Conservation (phyloP, 2,329 filamentous ascomycete species). For the Trichoderma endophyticum region DNA sequence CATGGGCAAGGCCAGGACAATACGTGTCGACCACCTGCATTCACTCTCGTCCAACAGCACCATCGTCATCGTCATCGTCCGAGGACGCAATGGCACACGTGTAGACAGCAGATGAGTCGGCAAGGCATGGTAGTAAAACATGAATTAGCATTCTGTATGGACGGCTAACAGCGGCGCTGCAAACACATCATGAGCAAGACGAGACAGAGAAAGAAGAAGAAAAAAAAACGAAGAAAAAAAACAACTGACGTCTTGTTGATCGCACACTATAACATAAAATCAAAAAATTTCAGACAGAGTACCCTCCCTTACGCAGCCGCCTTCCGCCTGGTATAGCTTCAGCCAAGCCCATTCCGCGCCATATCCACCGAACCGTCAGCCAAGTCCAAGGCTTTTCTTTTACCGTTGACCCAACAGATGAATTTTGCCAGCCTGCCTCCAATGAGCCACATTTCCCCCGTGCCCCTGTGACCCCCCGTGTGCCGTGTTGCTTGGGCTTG, state of each 20-base stretch:
- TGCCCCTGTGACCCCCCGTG: background rate
- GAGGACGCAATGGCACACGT: background rate
- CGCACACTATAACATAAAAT: slow-evolving; percentile 4
- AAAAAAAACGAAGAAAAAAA: background rate
- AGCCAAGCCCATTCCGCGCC: slow-evolving; percentile 12
- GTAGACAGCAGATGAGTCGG: background rate
- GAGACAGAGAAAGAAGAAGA: background rate
- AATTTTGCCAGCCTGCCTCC: slow-evolving; percentile 1
- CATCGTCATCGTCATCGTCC: background rate
- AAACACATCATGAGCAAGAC: background rate
- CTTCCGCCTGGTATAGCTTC: background rate
- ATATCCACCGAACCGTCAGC: slow-evolving; percentile 7
- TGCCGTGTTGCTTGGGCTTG: background rate
- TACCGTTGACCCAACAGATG: background rate
- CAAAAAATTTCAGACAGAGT: background rate
- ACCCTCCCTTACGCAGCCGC: background rate
- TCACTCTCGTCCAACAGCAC: background rate
- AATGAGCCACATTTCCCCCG: background rate
- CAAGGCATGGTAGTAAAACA: background rate
- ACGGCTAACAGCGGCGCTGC: background rate
- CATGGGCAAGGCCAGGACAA: background rate
- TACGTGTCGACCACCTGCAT: background rate
- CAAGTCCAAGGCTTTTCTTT: slow-evolving; percentile 2
- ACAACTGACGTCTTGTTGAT: slow-evolving; percentile 8
- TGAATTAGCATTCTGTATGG: background rate